phyloP scores from a whole-genome alignment of 495 filamentous ascomycete genomes.

The Staphylotrichum longicolle region DNA sequence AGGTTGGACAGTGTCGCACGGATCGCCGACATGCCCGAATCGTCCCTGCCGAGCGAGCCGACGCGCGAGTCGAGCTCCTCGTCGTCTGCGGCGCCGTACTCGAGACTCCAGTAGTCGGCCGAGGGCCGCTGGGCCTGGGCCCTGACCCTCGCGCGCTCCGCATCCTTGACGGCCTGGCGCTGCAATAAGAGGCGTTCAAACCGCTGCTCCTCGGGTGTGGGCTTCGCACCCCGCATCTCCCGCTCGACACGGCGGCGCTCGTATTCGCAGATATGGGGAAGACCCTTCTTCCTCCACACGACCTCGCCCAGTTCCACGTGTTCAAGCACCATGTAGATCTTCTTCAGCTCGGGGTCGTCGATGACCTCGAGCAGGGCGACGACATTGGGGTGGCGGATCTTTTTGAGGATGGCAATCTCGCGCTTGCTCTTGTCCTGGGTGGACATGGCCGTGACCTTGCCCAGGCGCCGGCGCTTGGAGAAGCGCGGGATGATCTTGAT shows the following conservation, averaged over 20 bases:
- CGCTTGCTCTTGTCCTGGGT: constrained; percentile 92
- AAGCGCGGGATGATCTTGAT: constrained; percentile 99
- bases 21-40: constrained; percentile 15
- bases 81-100: constrained; percentile 70
- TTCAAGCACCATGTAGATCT: constrained; percentile 97
- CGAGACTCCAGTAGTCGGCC: constrained; percentile 72
- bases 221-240: constrained; percentile 60
- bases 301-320: constrained; percentile 93
- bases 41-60: constrained; percentile 37
- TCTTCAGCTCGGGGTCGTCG: constrained; percentile 90
- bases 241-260: constrained; percentile 77
- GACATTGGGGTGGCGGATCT: constrained; percentile 92
- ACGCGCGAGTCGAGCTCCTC: constrained; percentile 45
- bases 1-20: constrained; percentile 14
- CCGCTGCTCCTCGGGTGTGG: constrained; percentile 62
- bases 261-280: constrained; percentile 72
- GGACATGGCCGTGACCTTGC: constrained; percentile 57
- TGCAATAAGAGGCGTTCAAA: constrained; percentile 57
- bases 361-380: constrained; percentile 95
- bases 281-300: constrained; percentile 81
- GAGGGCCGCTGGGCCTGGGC: constrained; percentile 41
- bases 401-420: constrained; percentile 97
- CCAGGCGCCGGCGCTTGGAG: constrained; percentile 87
- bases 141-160: constrained; percentile 47
- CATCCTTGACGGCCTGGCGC: constrained; percentile 57